Evolutionary conservation across 352 stramenopile species (phyloP).

Genomic region (Phytophthora pini): DNA sequence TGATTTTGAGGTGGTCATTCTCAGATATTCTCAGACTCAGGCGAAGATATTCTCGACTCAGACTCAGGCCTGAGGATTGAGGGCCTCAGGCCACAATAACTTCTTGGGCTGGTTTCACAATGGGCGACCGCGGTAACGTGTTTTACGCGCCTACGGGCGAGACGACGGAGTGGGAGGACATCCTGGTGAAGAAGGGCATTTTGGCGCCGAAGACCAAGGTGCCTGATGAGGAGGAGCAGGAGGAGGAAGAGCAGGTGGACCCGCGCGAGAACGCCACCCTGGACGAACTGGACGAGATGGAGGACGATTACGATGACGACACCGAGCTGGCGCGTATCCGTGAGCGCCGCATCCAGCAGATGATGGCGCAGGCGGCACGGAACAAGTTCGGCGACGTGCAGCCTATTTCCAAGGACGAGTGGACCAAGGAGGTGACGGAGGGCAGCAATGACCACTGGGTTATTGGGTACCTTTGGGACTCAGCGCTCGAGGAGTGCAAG

Average conservation of each 20-base stretch:
- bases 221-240: slow-evolving; percentile 70
- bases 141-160: slow-evolving; percentile 88
- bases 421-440: slow-evolving; percentile 93
- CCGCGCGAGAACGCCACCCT: slow-evolving; percentile 81
- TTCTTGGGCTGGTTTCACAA: slow-evolving; percentile 6
- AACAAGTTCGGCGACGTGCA: slow-evolving; percentile 92
- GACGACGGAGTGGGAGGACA: slow-evolving; percentile 92
- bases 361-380: slow-evolving; percentile 82
- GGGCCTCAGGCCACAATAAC: too few species aligned
- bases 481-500: slow-evolving; percentile 89
- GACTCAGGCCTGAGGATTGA: too few species aligned
- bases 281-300: slow-evolving; percentile 87
- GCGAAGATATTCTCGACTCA: too few species aligned
- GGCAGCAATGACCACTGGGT: slow-evolving; percentile 89
- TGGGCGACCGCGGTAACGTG: slow-evolving; percentile 83
- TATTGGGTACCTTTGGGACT: slow-evolving; percentile 91
- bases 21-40: too few species aligned
- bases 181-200: slow-evolving; percentile 90
- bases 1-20: too few species aligned
- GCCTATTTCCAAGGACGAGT: slow-evolving; percentile 93
- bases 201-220: slow-evolving; percentile 90
- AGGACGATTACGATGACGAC: slow-evolving; percentile 91
- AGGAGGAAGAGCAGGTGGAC: slow-evolving; percentile 77
- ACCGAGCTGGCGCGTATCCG: slow-evolving; percentile 77
- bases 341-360: slow-evolving; percentile 87